Evolutionary conservation across 805 yeast genomes (phyloP).

Genomic region (Metschnikowia orientalis): DNA sequence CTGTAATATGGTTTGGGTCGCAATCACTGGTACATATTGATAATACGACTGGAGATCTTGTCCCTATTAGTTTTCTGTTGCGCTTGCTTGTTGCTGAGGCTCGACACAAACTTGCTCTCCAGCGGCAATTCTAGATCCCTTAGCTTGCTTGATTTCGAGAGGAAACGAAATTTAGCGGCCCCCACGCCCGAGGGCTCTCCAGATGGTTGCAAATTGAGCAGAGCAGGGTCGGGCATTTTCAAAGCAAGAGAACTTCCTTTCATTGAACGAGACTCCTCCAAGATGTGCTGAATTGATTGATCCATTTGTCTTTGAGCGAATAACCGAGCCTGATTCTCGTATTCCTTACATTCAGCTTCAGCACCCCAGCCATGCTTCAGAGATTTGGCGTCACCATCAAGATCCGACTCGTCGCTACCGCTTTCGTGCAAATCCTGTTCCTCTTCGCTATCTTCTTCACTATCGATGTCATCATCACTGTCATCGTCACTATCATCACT

Average conservation of each 20-base stretch:
- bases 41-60: conserved; percentile 52
- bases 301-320: conserved; percentile 2
- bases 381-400: too few species aligned
- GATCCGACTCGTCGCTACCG: too few species aligned
- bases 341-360: not conserved
- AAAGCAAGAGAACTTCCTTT: conserved; percentile 12
- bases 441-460: conserved; percentile 5
- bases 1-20: conserved; percentile 64
- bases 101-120: conserved; percentile 50
- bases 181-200: conserved; percentile 22
- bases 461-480: too few species aligned
- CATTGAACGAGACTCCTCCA: too few species aligned
- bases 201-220: conserved; percentile 4
- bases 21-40: conserved; percentile 28
- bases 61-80: conserved; percentile 50
- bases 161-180: conserved; percentile 43
- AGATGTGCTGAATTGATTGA: conserved; percentile 2
- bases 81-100: conserved; percentile 47
- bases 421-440: conserved; percentile 7
- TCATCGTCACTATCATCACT: too few species aligned
- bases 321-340: not conserved
- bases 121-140: conserved; percentile 49
- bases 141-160: conserved; percentile 52
- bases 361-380: too few species aligned
- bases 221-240: conserved; percentile 24